Evolutionary conservation across 1,139 yeast genomes (phyloP).

Genomic region (Kazachstania sp.): DNA sequence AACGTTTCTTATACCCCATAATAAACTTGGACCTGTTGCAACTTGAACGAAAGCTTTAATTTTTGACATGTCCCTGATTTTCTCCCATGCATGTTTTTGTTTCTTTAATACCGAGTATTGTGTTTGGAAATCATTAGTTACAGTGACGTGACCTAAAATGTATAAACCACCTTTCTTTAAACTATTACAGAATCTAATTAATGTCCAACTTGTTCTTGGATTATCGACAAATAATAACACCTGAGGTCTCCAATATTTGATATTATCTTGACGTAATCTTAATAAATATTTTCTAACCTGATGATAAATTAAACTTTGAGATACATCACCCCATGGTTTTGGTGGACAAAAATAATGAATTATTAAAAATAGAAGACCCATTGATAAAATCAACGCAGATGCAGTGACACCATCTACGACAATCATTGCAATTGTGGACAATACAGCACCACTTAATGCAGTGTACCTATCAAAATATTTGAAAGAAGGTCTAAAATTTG

Average conservation of each 20-base stretch:
- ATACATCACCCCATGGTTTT: conserved; percentile 94
- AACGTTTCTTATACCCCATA: conserved; percentile 96
- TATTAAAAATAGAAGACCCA: conserved; percentile 56
- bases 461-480: conserved; percentile 75
- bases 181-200: conserved; percentile 90
- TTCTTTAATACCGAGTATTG: conserved; percentile 59
- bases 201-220: conserved; percentile 84
- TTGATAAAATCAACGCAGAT: conserved; percentile 56
- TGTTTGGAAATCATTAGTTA: conserved; percentile 45
- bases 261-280: conserved; percentile 79
- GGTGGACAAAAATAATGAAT: conserved; percentile 92
- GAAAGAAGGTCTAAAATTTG: conserved; percentile 92
- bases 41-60: conserved; percentile 92
- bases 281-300: conserved; percentile 87
- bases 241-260: conserved; percentile 97
- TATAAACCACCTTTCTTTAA: conserved; percentile 91
- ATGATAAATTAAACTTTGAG: conserved; percentile 87
- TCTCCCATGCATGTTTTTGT: conserved; percentile 76
- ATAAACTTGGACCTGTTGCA: conserved; percentile 75
- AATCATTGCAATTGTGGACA: conserved; percentile 78
- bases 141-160: conserved; percentile 82
- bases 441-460: conserved; percentile 64
- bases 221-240: conserved; percentile 78
- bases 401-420: conserved; percentile 91
- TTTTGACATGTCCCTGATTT: conserved; percentile 64